phyloP scores from a whole-genome alignment of 441 rosid genomes.

The Breynia disticha region DNA sequence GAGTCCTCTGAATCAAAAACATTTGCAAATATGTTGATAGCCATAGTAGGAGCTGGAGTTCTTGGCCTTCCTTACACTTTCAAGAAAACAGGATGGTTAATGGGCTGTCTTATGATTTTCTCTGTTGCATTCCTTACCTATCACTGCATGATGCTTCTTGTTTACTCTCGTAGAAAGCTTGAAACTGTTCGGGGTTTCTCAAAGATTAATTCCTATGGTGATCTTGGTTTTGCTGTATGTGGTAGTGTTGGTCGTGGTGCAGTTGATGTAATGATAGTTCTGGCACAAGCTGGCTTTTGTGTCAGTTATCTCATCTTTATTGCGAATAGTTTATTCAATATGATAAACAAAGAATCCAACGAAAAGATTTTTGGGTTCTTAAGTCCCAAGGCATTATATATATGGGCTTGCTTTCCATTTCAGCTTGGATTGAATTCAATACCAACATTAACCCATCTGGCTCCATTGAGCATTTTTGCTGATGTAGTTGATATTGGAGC shows the following conservation, averaged over 20 bases:
- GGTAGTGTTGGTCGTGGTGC: constrained; percentile 48
- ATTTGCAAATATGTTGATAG: constrained; percentile 74
- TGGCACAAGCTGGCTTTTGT: constrained; percentile 63
- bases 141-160: constrained; percentile 70
- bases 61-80: constrained; percentile 71
- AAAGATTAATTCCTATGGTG: constrained; percentile 59
- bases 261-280: constrained; percentile 42
- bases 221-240: constrained; percentile 62
- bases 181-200: constrained; percentile 31
- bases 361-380: constrained; percentile 25
- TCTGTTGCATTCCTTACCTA: constrained; percentile 43
- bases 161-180: constrained; percentile 56
- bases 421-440: constrained; percentile 71
- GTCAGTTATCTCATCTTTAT: constrained; percentile 41
- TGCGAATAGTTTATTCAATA: constrained; percentile 28
- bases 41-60: constrained; percentile 80
- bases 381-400: constrained; percentile 39
- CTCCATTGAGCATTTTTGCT: constrained; percentile 78
- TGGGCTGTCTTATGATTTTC: constrained; percentile 49
- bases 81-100: constrained; percentile 77
- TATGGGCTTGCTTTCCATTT: constrained; percentile 72
- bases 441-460: constrained; percentile 67
- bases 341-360: constrained; percentile 20
- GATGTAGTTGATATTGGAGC: constrained; percentile 79
- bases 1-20: constrained; percentile 60